These are phyloP conservation scores for Cicer yamashitae DNA, from an alignment of 306 rosid species.

Conservation along the genomic window DNA sequence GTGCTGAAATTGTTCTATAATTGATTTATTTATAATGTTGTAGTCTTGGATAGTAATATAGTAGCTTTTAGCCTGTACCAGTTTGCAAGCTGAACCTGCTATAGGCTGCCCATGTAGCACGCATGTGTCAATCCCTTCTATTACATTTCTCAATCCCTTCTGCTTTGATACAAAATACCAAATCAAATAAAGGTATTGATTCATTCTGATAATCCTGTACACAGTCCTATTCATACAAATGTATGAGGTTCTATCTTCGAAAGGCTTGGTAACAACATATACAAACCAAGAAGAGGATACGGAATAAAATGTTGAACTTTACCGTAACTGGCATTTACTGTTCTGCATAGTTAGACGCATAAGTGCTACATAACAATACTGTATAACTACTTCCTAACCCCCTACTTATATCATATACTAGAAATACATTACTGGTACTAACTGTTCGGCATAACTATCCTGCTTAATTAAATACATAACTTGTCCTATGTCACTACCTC, in stretches of 20 bases:
- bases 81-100: not conserved
- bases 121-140: not conserved
- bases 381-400: not conserved
- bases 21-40: slow-evolving; percentile 6
- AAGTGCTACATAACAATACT: not conserved
- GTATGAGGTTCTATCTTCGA: not conserved
- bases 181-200: not conserved
- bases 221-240: not conserved
- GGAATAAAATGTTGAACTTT: not conserved
- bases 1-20: not conserved
- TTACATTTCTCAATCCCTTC: not conserved
- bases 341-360: too few relatives aligned
- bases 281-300: not conserved
- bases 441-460: too few relatives aligned
- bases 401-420: not conserved
- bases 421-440: not conserved
- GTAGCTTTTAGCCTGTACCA: not conserved
- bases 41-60: not conserved
- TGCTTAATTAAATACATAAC: not conserved
- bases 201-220: not conserved
- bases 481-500: not conserved
- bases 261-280: too few relatives aligned
- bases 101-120: not conserved
- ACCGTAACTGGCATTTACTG: not conserved
- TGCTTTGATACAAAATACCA: not conserved